Evolutionary conservation across 2,329 filamentous ascomycete species (phyloP), one percentile per base, ranked within the genome.

Genomic region (Aspergillus sp.): DNA sequence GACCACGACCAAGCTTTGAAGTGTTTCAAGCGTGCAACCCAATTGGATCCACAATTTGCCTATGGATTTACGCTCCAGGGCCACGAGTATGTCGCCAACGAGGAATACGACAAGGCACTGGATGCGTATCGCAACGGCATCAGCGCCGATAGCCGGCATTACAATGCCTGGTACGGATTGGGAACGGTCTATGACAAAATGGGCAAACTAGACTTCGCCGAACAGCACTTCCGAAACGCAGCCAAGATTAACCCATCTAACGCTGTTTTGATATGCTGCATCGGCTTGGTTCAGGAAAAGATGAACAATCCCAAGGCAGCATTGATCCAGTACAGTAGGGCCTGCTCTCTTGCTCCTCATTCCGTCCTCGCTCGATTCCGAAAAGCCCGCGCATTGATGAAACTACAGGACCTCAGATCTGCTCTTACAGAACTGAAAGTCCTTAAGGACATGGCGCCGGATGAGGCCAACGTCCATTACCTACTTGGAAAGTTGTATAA

Each of bases 121-220:
- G 86, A 88, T 39, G 89, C 91, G 2, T 99, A 97, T 74, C 86
- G 96, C 34, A 85, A 88, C 53, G 93, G 91, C 2, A 90, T 99
- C 64, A 85, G 88, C 44, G 91, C 91, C 0, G 93, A 99, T 68
- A 86, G 85, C 55, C 87, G 93, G 18, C 93, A 97, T 71, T 99
- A 98, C 79, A 96, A 97, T 70, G 95, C 93, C n/a, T 98, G 96
- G 85, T 99, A 98, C 72, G 95, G 95, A 18, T 74, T 88, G n/a
- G 85, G 84, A 7, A 82, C 78, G 36, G 92, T 96, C 1, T 95
- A 93, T 68, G 91, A 96, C 74, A 93, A 93, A 69, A 85, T 96
- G 67, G 93, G 92, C 68, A 93, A 91, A 72, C 93, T 91, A 66
- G 91, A 96, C 60, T 91, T 95, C 71, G 93, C 95, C 2, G 90